phyloP scores from a whole-genome alignment of 2,329 filamentous ascomycete species.

The Aureobasidium sp. region DNA sequence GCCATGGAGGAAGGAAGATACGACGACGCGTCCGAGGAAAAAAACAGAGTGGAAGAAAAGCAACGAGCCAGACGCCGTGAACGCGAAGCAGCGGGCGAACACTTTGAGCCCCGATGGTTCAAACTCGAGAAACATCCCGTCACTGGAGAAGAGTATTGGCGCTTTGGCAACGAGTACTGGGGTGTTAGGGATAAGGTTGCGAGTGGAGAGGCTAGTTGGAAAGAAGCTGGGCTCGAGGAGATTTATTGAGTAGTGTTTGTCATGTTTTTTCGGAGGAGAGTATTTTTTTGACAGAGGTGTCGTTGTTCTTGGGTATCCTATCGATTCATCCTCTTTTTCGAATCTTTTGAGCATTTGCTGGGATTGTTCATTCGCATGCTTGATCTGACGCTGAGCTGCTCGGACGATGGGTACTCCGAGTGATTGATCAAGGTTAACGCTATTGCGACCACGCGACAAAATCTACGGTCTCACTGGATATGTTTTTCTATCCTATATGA shows the following conservation, averaged over 20 bases:
- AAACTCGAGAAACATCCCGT: slow-evolving; percentile 61
- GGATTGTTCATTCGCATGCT: too few relatives aligned
- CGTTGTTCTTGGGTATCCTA: too few relatives aligned
- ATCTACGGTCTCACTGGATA: background rate
- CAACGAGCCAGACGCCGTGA: slow-evolving; percentile 69
- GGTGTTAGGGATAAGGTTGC: slow-evolving; percentile 60
- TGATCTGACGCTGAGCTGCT: too few relatives aligned
- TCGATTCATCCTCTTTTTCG: too few relatives aligned
- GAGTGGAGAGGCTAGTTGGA: slow-evolving; percentile 57
- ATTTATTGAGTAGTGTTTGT: slow-evolving; percentile 49
- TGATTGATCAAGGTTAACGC: too few relatives aligned
- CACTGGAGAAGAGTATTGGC: slow-evolving; percentile 87
- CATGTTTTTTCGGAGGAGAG: background rate
- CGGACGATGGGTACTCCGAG: too few relatives aligned
- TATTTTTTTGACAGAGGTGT: too few relatives aligned
- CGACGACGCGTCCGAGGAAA: slow-evolving; percentile 85
- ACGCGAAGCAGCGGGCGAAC: slow-evolving; percentile 70
- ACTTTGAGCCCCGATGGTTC: slow-evolving; percentile 85
- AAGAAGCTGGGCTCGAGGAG: slow-evolving; percentile 57
- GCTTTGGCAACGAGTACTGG: slow-evolving; percentile 88
- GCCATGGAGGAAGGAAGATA: slow-evolving; percentile 99
- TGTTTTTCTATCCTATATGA: background rate
- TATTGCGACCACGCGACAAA: too few relatives aligned
- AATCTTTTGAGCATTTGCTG: too few relatives aligned
- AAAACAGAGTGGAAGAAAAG: slow-evolving; percentile 87